phyloP scores from a whole-genome alignment of 768 basidiomycete genomes.

The Strobilomyces confusus region DNA sequence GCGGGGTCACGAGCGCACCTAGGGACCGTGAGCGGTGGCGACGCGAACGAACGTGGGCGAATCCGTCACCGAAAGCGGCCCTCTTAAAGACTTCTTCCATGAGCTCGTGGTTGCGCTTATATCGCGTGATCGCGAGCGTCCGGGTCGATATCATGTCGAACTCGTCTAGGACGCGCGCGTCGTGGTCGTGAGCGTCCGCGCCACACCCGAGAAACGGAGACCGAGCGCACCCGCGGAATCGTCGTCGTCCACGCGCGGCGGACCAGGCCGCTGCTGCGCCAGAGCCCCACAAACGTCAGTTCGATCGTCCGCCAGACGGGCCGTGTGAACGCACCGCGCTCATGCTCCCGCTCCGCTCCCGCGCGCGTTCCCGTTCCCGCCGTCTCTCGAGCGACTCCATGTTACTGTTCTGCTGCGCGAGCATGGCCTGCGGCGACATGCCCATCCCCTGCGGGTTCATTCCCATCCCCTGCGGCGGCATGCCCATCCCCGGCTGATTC shows the following conservation, averaged over 20 bases:
- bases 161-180: conserved; percentile 44
- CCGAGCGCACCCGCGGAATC: conserved; percentile 57
- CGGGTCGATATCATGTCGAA: conserved; percentile 68
- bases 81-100: conserved; percentile 81
- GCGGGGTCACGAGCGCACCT: conserved; percentile 44
- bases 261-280: conserved; percentile 32
- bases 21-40: not conserved
- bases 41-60: too few species aligned
- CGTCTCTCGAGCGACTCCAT: conserved; percentile 71
- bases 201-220: not conserved
- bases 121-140: conserved; percentile 66
- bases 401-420: conserved; percentile 66
- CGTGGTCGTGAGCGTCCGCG: not conserved
- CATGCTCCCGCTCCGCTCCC: conserved; percentile 44
- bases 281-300: not conserved
- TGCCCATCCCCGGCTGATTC: conserved; percentile 22
- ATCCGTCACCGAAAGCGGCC: conserved; percentile 54
- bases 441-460: conserved; percentile 21
- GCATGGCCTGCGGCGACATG: conserved; percentile 52
- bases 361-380: conserved; percentile 54
- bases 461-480: conserved; percentile 21
- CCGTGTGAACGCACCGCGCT: conserved; percentile 35
- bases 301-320: not conserved
- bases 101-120: conserved; percentile 75
- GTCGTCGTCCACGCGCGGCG: conserved; percentile 46